Evolutionary conservation across 2,329 filamentous ascomycete genomes (phyloP), one percentile per base, ranked within the genome.

Genomic region (Nannizziopsis arthrosporioides): DNA sequence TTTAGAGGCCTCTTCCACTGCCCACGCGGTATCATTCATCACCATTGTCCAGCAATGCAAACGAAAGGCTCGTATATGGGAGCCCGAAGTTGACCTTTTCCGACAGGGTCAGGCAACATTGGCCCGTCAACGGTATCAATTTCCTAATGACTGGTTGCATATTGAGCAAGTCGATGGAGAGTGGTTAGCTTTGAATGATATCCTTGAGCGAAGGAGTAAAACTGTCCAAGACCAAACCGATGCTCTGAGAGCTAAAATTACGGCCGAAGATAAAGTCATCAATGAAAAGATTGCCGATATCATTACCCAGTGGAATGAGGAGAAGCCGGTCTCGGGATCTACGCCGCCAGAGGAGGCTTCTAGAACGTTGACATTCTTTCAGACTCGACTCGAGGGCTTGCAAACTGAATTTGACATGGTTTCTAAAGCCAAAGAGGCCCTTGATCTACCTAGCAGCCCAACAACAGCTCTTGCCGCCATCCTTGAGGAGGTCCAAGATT

Each of bases 11-110:
- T 90, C 86, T 3, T 96, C 92, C 1, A 99, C 92, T 3, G 90
- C 90, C 0, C 89, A 96, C 63, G 92, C 93, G 18, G 93, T 99
- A 3, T 87, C 92, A 34, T 98, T 98, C 68, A 98, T 99, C 62
- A 98, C 93, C 0, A 89, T 90, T 47, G 92, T 98, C 4, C 92
- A 98, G 68, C 86, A 86, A 61, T 95, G 88, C 70, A 94, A 93
- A 71, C 82, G 88, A 43, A 93, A 93, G 63, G 89, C 93, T 44
- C 90, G 88, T 66, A 73, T 83, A 3, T 98, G 92, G 92, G 88
- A 87, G 5, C 90, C 90, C 0, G 92, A 98, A 63, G 86, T 99
- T 36, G 89, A 94, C 59, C 84, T 87, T 42, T 99, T 99, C 72
- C 81, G 88, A 27, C 89, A 96, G 68, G 92, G 93, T 46, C 88